Conservation (phyloP, 1,284 basidiomycete genomes). For the Irpex sp. region DNA sequence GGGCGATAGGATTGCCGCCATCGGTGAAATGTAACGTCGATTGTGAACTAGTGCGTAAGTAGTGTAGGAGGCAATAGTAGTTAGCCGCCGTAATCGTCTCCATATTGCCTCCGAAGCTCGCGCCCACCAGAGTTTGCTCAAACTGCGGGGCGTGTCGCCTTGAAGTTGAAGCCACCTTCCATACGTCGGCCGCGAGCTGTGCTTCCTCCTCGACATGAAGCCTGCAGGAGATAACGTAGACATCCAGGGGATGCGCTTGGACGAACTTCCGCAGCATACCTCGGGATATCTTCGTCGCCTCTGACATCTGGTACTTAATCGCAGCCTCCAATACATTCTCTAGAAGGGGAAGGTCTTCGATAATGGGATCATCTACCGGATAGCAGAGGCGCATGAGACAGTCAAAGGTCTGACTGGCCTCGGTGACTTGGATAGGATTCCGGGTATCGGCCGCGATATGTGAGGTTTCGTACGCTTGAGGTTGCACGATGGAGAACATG, state of each 20-base stretch:
- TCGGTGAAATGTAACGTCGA: not conserved
- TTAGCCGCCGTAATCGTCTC: slow-evolving; percentile 1
- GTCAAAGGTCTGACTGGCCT: slow-evolving; percentile 17
- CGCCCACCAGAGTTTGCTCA: slow-evolving; percentile 2
- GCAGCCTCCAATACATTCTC: slow-evolving; percentile 17
- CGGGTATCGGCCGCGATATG: too few species aligned
- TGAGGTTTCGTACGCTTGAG: too few species aligned
- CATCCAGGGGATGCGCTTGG: slow-evolving; percentile 24
- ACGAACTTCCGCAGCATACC: slow-evolving; percentile 16
- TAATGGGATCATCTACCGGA: slow-evolving; percentile 15
- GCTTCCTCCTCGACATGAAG: slow-evolving; percentile 20
- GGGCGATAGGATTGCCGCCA: not conserved
- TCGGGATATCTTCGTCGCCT: slow-evolving; percentile 1
- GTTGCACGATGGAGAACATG: too few species aligned
- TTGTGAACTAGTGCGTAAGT: not conserved
- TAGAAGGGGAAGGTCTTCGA: slow-evolving; percentile 1
- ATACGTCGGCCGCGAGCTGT: slow-evolving; percentile 4
- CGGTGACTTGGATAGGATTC: too few species aligned
- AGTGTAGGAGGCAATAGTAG: slow-evolving; percentile 11
- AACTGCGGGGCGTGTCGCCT: not conserved
- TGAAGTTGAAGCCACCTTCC: not conserved
- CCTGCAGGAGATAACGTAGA: slow-evolving; percentile 31
- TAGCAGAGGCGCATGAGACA: slow-evolving; percentile 23
- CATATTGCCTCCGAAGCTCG: slow-evolving; percentile 13
- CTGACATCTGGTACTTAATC: slow-evolving; percentile 20